These are phyloP conservation scores for Glycine soja DNA, from an alignment of 306 rosid species.

Conservation along the genomic window DNA sequence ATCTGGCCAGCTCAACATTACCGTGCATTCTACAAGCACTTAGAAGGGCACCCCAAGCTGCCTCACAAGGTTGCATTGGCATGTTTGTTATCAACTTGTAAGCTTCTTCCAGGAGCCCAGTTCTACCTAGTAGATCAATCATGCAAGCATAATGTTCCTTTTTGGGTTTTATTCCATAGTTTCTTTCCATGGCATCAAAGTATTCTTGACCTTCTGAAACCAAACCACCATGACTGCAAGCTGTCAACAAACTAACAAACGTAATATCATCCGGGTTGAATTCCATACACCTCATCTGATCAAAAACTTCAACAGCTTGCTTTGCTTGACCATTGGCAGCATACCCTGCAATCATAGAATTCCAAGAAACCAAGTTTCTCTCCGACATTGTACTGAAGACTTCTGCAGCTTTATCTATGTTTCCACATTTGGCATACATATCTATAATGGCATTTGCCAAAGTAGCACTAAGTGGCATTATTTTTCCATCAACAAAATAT, in stretches of 20 bases:
- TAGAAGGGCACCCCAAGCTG: slow-evolving; percentile 87
- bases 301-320: slow-evolving; percentile 62
- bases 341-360: slow-evolving; percentile 72
- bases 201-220: slow-evolving; percentile 61
- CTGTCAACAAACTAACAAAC: slow-evolving; percentile 71
- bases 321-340: slow-evolving; percentile 68
- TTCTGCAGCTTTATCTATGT: slow-evolving; percentile 57
- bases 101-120: slow-evolving; percentile 71
- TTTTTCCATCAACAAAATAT: slow-evolving; percentile 44
- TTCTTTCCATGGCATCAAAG: slow-evolving; percentile 62
- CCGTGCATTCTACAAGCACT: slow-evolving; percentile 75
- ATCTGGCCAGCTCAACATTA: slow-evolving; percentile 69
- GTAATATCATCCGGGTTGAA: slow-evolving; percentile 68
- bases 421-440: slow-evolving; percentile 90
- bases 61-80: slow-evolving; percentile 77
- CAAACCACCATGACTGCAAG: slow-evolving; percentile 80
- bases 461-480: slow-evolving; percentile 52
- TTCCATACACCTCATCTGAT: slow-evolving; percentile 56
- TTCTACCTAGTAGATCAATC: slow-evolving; percentile 76
- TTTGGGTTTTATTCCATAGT: slow-evolving; percentile 63
- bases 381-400: slow-evolving; percentile 59
- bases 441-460: slow-evolving; percentile 68
- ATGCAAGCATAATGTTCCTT: slow-evolving; percentile 75
- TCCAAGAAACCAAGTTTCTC: slow-evolving; percentile 74
- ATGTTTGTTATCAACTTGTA: slow-evolving; percentile 63